These are phyloP conservation scores for Glycine latifolia DNA, from an alignment of 306 rosid species.

Conservation along the genomic window DNA sequence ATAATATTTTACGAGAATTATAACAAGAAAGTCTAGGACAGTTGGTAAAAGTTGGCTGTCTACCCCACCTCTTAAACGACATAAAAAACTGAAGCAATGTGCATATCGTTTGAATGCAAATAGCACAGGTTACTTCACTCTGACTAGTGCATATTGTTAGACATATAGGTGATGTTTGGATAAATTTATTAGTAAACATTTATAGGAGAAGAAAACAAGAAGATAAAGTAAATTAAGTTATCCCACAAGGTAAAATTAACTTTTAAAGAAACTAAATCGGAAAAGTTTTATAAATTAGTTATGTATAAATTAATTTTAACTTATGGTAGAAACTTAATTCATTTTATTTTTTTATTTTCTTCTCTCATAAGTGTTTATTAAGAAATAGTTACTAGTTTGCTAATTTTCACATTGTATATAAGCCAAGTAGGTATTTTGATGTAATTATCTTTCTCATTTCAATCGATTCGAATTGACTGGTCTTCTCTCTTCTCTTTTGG, in stretches of 20 bases:
- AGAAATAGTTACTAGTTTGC: background rate
- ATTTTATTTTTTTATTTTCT: background rate
- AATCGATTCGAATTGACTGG: background rate
- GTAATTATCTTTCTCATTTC: background rate
- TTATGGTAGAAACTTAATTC: too few species aligned
- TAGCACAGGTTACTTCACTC: background rate
- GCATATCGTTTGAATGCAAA: constrained; percentile 21
- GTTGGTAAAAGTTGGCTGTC: background rate
- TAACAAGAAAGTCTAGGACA: background rate
- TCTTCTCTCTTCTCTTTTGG: background rate
- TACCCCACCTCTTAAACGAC: background rate
- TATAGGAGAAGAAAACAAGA: background rate
- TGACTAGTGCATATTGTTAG: background rate
- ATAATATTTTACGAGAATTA: background rate
- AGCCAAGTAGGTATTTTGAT: background rate
- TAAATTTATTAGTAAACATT: background rate
- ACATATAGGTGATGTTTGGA: background rate
- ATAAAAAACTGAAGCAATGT: background rate
- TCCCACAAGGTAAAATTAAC: background rate
- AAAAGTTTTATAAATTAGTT: too few species aligned
- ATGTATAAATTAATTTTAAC: too few species aligned
- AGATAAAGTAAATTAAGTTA: too few species aligned
- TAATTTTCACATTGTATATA: too few species aligned
- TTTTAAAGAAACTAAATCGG: background rate
- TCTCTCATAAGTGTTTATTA: too few species aligned